Evolutionary conservation across 768 basidiomycete species (phyloP).

Genomic region (Lentinula lateritia): DNA sequence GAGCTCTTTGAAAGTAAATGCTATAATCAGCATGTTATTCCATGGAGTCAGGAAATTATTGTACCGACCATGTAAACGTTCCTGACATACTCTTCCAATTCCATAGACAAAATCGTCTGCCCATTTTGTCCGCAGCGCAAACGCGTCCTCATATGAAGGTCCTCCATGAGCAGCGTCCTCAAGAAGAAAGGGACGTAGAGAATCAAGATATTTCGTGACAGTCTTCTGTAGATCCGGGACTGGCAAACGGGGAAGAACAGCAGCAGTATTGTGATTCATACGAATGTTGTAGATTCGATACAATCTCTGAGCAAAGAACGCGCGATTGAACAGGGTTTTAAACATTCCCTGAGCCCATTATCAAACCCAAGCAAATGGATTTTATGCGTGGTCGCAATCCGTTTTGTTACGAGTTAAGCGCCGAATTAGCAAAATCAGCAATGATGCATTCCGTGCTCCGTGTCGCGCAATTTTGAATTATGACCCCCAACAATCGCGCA

Average conservation of each 20-base stretch:
- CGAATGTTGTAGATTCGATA: background rate
- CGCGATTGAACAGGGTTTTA: background rate
- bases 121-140: constrained; percentile 50
- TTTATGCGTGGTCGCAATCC: no score
- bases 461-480: no score
- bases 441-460: no score
- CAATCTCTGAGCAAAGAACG: no score
- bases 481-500: no score
- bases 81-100: constrained; percentile 64
- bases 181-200: constrained; percentile 71
- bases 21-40: no score
- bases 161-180: constrained; percentile 66
- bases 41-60: background rate
- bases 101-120: constrained; percentile 68
- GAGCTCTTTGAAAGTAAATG: constrained; percentile 38
- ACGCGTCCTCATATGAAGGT: constrained; percentile 42
- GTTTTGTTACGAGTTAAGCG: no score
- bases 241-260: constrained; percentile 63
- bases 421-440: no score
- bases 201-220: constrained; percentile 71
- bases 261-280: background rate
- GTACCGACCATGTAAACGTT: constrained; percentile 63
- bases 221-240: constrained; percentile 75
- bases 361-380: background rate
- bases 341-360: background rate